Conservation (phyloP, 2,329 filamentous ascomycete genomes). For the Penicillium sp. region DNA sequence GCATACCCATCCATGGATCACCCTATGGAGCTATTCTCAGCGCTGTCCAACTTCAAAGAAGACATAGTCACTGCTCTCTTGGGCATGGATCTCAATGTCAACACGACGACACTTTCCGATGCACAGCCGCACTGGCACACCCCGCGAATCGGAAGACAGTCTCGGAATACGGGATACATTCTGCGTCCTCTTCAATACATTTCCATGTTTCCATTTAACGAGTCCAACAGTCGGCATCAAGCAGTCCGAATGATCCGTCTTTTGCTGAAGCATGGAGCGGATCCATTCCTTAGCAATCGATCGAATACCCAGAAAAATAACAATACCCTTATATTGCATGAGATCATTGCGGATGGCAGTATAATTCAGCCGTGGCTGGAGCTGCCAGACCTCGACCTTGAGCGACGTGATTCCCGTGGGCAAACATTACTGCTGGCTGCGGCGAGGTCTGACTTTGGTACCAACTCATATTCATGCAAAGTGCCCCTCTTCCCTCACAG, state of each 20-base stretch:
- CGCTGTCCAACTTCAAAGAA: slow-evolving; percentile 13
- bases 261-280: slow-evolving; percentile 22
- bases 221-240: slow-evolving; percentile 17
- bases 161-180: not conserved
- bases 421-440: slow-evolving; percentile 23
- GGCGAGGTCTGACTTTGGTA: slow-evolving; percentile 12
- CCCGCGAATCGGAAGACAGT: slow-evolving; percentile 3
- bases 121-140: slow-evolving; percentile 21
- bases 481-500: slow-evolving; percentile 4
- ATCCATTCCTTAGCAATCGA: slow-evolving; percentile 18
- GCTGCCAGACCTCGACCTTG: slow-evolving; percentile 18
- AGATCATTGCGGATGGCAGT: slow-evolving; percentile 17
- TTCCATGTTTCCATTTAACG: slow-evolving; percentile 23
- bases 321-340: slow-evolving; percentile 17
- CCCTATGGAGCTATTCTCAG: slow-evolving; percentile 22
- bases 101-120: slow-evolving; percentile 14
- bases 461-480: slow-evolving; percentile 13
- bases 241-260: slow-evolving; percentile 19
- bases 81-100: slow-evolving; percentile 17
- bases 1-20: slow-evolving; percentile 16
- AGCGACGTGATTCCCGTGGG: slow-evolving; percentile 20
- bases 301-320: not conserved
- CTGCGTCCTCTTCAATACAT: slow-evolving; percentile 24
- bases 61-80: slow-evolving; percentile 14
- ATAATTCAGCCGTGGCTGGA: slow-evolving; percentile 24